These are phyloP conservation scores for Cryptosporidium ryanae DNA, from an alignment of 169 alveolate genomes.

Conservation along the genomic window DNA sequence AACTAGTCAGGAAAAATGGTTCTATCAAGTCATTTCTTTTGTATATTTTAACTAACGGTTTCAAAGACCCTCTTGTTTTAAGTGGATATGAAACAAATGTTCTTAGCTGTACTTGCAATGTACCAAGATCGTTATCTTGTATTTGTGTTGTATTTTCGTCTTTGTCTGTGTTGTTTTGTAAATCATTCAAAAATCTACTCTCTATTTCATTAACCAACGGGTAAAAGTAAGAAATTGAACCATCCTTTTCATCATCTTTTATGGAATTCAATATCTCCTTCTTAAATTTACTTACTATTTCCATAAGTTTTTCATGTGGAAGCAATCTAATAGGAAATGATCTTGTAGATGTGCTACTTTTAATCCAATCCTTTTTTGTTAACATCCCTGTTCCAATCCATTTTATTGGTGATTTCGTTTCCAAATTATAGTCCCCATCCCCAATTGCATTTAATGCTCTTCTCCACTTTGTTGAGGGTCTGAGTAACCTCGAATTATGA, in stretches of 20 bases:
- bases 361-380: slow-evolving; percentile 56
- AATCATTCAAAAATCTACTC: neutral
- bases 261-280: slow-evolving; percentile 20
- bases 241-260: neutral
- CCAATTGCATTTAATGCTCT: slow-evolving; percentile 70
- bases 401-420: slow-evolving; percentile 5
- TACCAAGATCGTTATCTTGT: slow-evolving; percentile 29
- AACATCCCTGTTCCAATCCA: slow-evolving; percentile 67
- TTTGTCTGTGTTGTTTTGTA: neutral
- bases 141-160: neutral
- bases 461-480: slow-evolving; percentile 72
- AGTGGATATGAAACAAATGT: slow-evolving; percentile 65
- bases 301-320: slow-evolving; percentile 51
- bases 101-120: slow-evolving; percentile 39
- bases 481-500: slow-evolving; percentile 23
- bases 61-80: slow-evolving; percentile 29
- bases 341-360: slow-evolving; percentile 24
- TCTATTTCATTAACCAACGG: slow-evolving; percentile 29
- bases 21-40: slow-evolving; percentile 21
- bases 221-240: neutral
- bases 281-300: neutral
- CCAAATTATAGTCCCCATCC: slow-evolving; percentile 40
- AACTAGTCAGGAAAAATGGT: slow-evolving; percentile 60
- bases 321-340: slow-evolving; percentile 14
- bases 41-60: slow-evolving; percentile 28